Base-by-base conservation (phyloP, 805 yeast species). In the Tetrapisispora iriomotensis region DNA sequence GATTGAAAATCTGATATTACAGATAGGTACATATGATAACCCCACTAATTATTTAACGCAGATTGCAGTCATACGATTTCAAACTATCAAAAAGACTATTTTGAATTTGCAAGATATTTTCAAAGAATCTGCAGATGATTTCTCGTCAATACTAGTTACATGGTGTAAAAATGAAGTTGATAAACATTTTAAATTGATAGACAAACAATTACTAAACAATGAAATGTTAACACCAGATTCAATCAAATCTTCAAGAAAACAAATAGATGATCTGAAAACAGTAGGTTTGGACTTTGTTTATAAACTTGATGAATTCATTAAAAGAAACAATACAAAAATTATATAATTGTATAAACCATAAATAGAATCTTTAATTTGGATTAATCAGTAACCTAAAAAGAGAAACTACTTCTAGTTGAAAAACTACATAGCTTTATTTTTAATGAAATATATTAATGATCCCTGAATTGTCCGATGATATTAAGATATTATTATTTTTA, bases 231-330 rank as follows among this genome's bases (percentile, higher is more conserved):
- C 79, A 9, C 62, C 70, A 7, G 65, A 71, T 8, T 78, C 80
- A 46, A 63, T 66, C 34, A 71, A 68, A 31, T 77, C 86, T 40
- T 65, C 79, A 3, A 62, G 69, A 30, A 69, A 70, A 34, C 92
- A 84, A 50, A 74, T 80, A 23, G 65, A 67, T 26, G 75, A 72
- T n/a, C 61, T 86, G 48, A 77, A 76, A 49, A 58, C 64, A 0
- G 75, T 72, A 17, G 92, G 94, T 0, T 61, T 87, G 33, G 85
- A 84, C 50, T 78, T 85, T 45, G 90, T 77, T 38, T 83, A 76
- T 57, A 62, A 82, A 50, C 67, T 83, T 49, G 74, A 74, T 25
- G 63, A 60, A 30, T 60, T 59, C 34, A 52, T 58, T 23, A 50
- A 51, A 22, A 46, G 36, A 33, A 56, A 59, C 22, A 27, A 29